Percentiles rank a stretch among this genome's conserved stretches.
phyloP scores from a whole-genome alignment of 805 yeast genomes.

The Candida manassasensis region DNA sequence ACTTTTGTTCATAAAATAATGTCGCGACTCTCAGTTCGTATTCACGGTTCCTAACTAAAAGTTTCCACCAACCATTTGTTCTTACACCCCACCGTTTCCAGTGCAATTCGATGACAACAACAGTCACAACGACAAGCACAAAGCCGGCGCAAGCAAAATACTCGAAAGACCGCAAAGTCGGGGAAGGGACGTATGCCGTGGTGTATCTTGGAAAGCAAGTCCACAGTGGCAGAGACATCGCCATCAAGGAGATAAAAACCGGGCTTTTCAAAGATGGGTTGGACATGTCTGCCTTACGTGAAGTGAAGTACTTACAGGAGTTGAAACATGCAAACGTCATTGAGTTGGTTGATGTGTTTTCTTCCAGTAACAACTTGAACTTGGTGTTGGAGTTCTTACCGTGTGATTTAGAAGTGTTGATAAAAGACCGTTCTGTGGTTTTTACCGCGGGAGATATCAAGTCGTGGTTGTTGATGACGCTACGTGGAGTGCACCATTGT shows the following conservation, averaged over 20 bases:
- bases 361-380: constrained; percentile 61
- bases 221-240: constrained; percentile 56
- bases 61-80: too few species aligned
- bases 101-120: too few species aligned
- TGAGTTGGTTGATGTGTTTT: constrained; percentile 83
- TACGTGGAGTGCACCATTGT: constrained; percentile 92
- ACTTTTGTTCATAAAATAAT: too few species aligned
- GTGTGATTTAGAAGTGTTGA: constrained; percentile 83
- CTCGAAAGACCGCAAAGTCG: constrained; percentile 75
- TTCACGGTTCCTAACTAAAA: too few species aligned
- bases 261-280: constrained; percentile 93
- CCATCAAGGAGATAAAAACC: constrained; percentile 92
- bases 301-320: constrained; percentile 84
- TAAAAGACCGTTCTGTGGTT: constrained; percentile 70
- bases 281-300: constrained; percentile 96
- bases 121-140: constrained; percentile 1
- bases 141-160: constrained; percentile 18
- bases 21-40: too few species aligned
- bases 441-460: constrained; percentile 86
- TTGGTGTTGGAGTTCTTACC: constrained; percentile 87
- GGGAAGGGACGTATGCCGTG: constrained; percentile 99
- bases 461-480: constrained; percentile 90
- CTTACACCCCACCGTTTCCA: too few species aligned
- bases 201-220: constrained; percentile 78
- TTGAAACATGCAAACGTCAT: constrained; percentile 69